Evolutionary conservation across 164 flowering plant genomes (phyloP), one percentile per base, ranked within the genome.

Genomic region (Macadamia tetraphylla): DNA sequence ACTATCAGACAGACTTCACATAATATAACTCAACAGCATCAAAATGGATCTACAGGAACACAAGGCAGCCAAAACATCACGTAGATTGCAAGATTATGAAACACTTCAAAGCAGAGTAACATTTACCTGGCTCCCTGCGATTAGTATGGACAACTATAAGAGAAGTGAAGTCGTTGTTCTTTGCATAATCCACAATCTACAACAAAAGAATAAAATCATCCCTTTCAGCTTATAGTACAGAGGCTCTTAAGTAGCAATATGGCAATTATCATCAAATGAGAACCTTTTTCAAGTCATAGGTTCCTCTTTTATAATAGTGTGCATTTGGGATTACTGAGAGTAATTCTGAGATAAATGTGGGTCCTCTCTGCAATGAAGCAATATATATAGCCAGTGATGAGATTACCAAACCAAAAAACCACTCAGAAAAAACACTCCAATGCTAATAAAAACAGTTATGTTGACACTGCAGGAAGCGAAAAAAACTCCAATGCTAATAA

Each of bases 211-310:
- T 35, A 51, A 40, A 9, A 56, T 44, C 43, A 64, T 15, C 18
- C 53, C 17, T 13, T 23, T 17, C 60, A 70, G 35, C 11, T 31
- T 13, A 59, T 15, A 32, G 13, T 17, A 43, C 9, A 11, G 42
- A 42, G 11, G 42, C 43, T n/a, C 53, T 18, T 18, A 31, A 61
- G 63, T 46, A 60, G 23, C 9, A 44, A 65, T 18, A 53, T 11
- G 29, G 5, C 9, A 8, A 23, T 9, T 62, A 65, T 9, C 35
- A 32, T 58, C 11, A n/a, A 9, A 42, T 56, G 68, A 9, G 43
- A 55, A 91, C 97, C 97, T 90, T 88, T 76, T 94, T 92, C 73
- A 94, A 75, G 73, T 94, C 99, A 81, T 90, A 88, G 18, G 99
- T 94, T 79, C 99, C 99, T 78, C 99, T 85, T 77, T 85, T 90